Conservation (phyloP, 495 filamentous ascomycete species). For the Hapsidospora chrysogenum region DNA sequence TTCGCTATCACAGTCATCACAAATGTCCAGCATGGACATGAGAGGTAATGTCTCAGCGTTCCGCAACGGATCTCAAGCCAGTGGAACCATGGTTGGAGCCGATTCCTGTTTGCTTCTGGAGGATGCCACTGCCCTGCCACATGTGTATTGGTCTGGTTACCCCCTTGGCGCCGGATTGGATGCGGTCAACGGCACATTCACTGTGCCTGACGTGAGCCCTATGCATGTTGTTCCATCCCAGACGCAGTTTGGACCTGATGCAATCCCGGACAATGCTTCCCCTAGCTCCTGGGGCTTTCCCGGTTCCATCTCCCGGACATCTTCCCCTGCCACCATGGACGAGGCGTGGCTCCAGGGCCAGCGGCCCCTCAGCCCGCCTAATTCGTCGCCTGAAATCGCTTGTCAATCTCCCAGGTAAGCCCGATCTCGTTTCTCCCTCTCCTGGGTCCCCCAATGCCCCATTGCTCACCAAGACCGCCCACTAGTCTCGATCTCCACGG, state of each 20-base stretch:
- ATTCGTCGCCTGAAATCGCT: constrained; percentile 26
- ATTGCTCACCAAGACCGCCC: too few species aligned
- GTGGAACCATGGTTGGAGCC: constrained; percentile 23
- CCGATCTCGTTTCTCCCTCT: too few species aligned
- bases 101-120: constrained; percentile 3
- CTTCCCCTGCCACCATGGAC: constrained; percentile 27
- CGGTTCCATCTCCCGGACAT: constrained; percentile 27
- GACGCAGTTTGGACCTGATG: constrained; percentile 25
- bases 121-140: constrained; percentile 17
- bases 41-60: constrained; percentile 25
- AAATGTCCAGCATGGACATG: constrained; percentile 31
- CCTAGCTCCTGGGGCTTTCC: constrained; percentile 31
- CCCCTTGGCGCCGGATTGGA: constrained; percentile 20
- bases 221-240: constrained; percentile 20
- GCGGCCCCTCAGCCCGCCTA: constrained; percentile 21
- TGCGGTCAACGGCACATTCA: constrained; percentile 25
- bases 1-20: constrained; percentile 23
- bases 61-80: constrained; percentile 12
- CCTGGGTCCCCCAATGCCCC: too few species aligned
- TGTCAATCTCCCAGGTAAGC: constrained; percentile 35
- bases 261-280: constrained; percentile 24
- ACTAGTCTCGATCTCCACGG: too few species aligned
- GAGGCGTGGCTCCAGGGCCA: constrained; percentile 28
- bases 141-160: constrained; percentile 20
- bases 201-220: constrained; percentile 22